Base-by-base conservation (phyloP, 768 basidiomycete species). In the Crepidotus variabilis region DNA sequence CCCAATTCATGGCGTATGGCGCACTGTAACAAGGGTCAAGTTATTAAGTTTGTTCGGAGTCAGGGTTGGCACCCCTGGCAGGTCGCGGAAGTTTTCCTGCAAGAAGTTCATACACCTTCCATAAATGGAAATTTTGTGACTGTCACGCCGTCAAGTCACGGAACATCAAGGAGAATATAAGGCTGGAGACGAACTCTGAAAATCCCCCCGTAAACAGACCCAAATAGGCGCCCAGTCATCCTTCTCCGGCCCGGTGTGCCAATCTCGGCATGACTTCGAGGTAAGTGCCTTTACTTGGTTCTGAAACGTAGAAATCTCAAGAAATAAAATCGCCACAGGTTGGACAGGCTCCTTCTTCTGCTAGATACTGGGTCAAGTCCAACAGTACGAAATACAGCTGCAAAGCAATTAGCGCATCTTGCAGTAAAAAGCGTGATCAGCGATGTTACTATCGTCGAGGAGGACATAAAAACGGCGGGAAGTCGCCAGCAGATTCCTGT, bases 261-360 rank as follows among this genome's bases (percentile, higher is more conserved):
- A 78, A 75, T 72, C 75, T 73, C 78, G 81, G 78, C 65, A 90
- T 90, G 88, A 87, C 87, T 71, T 90, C 88, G 63, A 86, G 88
- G 88, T 87, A 46, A 57, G 62, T 62, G 67, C 57, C 59, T 54
- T 59, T 22, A 59, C 47, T 34, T 35, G 13, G 22, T 18, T 57
- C 28, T 32, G 33, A 2, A 2, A 22, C 14, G 28, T 24, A 28
- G 20, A 10, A 9, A 13, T 33, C 13, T 9, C 13, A 51, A 51
- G 16, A 46, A 8, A 36, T 11, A 34, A 11, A 11, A 39, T 46
- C 18, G 22, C 10, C 53, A 5, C 65, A 96, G 95, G 78, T 86
- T 98, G 78, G 97, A 98, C 82, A 88, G 97, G 72, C 89, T 99
- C 76, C 87, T 99, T 69, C 82, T 92, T 65, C 82, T 99, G 47